A percentile compares a stretch with the other conserved stretches of the same genome.
Evolutionary conservation across 2,329 filamentous ascomycete genomes (phyloP).

Genomic region (Ilyonectria sp.): DNA sequence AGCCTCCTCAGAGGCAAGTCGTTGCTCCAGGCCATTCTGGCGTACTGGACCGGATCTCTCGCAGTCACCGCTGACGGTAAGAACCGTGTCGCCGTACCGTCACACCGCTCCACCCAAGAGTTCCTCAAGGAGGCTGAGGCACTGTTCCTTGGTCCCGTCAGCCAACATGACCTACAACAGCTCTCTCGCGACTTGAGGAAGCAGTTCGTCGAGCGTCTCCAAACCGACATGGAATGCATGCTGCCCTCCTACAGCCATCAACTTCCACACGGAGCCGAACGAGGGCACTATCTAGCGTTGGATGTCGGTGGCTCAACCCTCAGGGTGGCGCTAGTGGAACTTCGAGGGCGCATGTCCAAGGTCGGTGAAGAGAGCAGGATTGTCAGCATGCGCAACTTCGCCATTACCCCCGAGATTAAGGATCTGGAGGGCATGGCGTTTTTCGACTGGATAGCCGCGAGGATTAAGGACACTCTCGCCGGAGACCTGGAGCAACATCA

Average conservation of each 20-base stretch:
- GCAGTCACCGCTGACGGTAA: conserved; percentile 50
- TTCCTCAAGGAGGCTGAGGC: conserved; percentile 72
- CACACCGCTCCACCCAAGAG: conserved; percentile 57
- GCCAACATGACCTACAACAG: conserved; percentile 59
- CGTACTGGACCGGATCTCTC: conserved; percentile 66
- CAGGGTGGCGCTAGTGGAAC: conserved; percentile 74
- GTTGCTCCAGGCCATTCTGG: conserved; percentile 69
- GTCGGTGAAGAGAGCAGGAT: conserved; percentile 64
- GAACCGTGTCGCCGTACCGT: conserved; percentile 35
- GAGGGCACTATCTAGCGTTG: conserved; percentile 72
- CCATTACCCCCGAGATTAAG: conserved; percentile 70
- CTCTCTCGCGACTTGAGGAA: conserved; percentile 67
- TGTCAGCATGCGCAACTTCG: conserved; percentile 68
- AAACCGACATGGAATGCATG: conserved; percentile 71
- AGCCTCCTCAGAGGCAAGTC: conserved; percentile 73
- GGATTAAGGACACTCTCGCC: conserved; percentile 70
- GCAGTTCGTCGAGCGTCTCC: conserved; percentile 69
- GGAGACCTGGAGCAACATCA: conserved; percentile 58
- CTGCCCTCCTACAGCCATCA: conserved; percentile 77
- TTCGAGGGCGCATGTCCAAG: conserved; percentile 62
- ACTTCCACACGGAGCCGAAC: conserved; percentile 72
- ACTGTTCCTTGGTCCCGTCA: conserved; percentile 64
- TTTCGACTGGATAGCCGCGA: conserved; percentile 78
- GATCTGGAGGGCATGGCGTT: conserved; percentile 71
- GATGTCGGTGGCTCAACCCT: conserved; percentile 81